phyloP scores from a whole-genome alignment of 2,329 filamentous ascomycete species.

The Ophiostoma triangulosporum region DNA sequence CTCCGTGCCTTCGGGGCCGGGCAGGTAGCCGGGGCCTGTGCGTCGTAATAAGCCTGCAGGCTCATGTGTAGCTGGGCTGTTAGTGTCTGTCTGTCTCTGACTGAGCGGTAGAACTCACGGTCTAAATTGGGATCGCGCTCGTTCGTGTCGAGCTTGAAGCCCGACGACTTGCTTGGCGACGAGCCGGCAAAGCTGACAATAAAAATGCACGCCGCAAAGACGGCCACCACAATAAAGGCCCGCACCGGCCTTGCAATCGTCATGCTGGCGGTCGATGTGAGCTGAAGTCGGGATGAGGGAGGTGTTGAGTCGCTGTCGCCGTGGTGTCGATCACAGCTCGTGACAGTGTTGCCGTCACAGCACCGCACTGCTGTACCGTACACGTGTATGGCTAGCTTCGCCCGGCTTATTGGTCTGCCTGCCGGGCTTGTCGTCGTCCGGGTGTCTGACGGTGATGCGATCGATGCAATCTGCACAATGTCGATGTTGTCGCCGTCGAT shows the following conservation, averaged over 20 bases:
- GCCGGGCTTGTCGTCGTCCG: not conserved
- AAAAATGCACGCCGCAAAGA: constrained; percentile 61
- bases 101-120: constrained; percentile 42
- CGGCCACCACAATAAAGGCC: constrained; percentile 56
- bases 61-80: constrained; percentile 59
- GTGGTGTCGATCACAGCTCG: not conserved
- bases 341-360: not conserved
- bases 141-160: constrained; percentile 28
- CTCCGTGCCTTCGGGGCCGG: constrained; percentile 59
- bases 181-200: constrained; percentile 60
- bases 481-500: not conserved
- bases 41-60: constrained; percentile 64
- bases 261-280: constrained; percentile 36
- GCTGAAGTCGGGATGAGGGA: not conserved
- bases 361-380: not conserved
- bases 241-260: constrained; percentile 75
- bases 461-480: too few relatives aligned
- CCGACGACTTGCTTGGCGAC: constrained; percentile 27
- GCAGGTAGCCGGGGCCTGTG: constrained; percentile 63
- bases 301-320: not conserved
- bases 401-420: not conserved
- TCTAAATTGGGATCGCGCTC: constrained; percentile 76
- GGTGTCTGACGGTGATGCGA: not conserved
- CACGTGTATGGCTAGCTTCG: not conserved
- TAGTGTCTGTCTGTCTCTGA: not conserved